A percentile compares a stretch with the other conserved stretches of the same genome.
phyloP scores from a whole-genome alignment of 2,329 filamentous ascomycete species.

The Pseudogymnoascus sp. region DNA sequence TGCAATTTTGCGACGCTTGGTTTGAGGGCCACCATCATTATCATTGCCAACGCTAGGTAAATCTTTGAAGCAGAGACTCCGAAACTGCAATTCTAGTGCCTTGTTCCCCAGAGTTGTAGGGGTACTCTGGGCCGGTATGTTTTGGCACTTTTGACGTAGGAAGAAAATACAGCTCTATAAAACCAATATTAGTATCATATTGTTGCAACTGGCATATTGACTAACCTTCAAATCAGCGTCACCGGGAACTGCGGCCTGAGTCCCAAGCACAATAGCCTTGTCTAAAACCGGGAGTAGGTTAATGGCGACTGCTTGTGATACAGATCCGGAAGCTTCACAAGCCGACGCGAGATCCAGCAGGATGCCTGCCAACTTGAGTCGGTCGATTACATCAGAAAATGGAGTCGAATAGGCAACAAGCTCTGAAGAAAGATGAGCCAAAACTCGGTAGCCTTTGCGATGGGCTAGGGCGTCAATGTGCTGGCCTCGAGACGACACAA shows the following conservation, averaged over 20 bases:
- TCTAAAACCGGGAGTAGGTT: constrained; percentile 18
- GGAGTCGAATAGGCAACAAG: constrained; percentile 16
- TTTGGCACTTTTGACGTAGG: constrained; percentile 18
- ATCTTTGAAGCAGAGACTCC: constrained; percentile 15
- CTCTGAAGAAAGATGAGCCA: constrained; percentile 22
- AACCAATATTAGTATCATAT: background rate
- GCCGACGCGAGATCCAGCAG: constrained; percentile 20
- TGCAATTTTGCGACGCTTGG: constrained; percentile 26
- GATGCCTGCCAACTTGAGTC: constrained; percentile 15
- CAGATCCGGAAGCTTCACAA: constrained; percentile 19
- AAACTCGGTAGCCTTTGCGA: constrained; percentile 24
- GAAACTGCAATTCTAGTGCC: constrained; percentile 20
- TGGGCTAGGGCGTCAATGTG: constrained; percentile 18
- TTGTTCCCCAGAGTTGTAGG: constrained; percentile 17
- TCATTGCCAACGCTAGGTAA: background rate
- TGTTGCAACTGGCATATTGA: background rate
- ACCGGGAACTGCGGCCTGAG: background rate
- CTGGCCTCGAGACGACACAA: constrained; percentile 18
- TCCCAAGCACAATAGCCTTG: background rate
- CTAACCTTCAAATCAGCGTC: constrained; percentile 4
- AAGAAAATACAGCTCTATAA: constrained; percentile 15
- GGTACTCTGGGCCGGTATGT: background rate
- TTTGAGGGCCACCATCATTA: constrained; percentile 14
- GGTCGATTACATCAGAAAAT: constrained; percentile 14
- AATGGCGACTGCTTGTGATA: constrained; percentile 16